Evolutionary conservation across 2,329 filamentous ascomycete genomes (phyloP), one percentile per base, ranked within the genome.

Genomic region (Mycosphaerella sp.): DNA sequence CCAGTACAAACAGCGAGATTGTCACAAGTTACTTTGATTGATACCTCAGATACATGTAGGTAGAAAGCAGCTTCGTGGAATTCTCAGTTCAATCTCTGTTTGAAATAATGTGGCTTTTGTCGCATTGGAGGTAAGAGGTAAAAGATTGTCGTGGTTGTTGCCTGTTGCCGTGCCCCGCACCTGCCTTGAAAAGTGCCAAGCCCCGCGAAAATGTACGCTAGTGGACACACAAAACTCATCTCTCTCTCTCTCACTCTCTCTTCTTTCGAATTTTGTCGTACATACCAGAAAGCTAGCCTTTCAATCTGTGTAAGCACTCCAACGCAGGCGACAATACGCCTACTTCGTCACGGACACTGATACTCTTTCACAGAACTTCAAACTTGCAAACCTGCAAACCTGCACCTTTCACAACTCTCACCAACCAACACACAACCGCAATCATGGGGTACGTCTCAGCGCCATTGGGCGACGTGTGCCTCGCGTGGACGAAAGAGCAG

Each of bases 401-500:
- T 54, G 52, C 58, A 58, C 54, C 48, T 46, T 54, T 49, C 54
- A 57, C 47, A 53, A 51, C 53, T 59, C 53, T 55, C 52, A 51
- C 52, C 45, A 51, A 46, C 50, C 58, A 54, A 56, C 59, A 64
- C 72, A 36, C 40, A 38, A 61, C 77, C 75, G 70, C 72, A 75
- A 81, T 59, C 73, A 84, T 84, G 81, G 81, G 80, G 80, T 83
- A 75, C 72, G 80, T 77, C 39, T 38, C 39, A 54, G 57, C 57
- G 51, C 45, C 46, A 54, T 44, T 58, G 60, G 49, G 51, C 32
- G 53, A 51, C 21, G 48, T 29, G 59, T 50, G 23, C 50, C 39
- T 40, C 51, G 46, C 42, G 32, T 51, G 23, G 23, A 49, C 29
- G 36, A 23, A 52, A 51, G 49, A 53, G 50, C 59, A 62, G 52